Evolutionary conservation across 2,329 filamentous ascomycete species (phyloP).

Genomic region (Scleromitrula shiraiana): DNA sequence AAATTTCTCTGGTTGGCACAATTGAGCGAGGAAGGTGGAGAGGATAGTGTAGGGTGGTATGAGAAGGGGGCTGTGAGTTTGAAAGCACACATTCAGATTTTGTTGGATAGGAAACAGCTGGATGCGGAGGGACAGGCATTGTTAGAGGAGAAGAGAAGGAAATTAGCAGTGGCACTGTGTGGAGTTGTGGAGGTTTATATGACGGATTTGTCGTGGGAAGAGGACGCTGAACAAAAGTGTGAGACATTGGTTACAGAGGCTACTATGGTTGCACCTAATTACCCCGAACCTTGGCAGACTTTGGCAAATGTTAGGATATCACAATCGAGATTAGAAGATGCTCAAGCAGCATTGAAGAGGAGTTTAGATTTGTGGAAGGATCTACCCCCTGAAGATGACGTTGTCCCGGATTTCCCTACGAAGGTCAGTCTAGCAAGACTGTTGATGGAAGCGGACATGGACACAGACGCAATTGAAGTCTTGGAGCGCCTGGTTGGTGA

Average conservation of each 20-base stretch:
- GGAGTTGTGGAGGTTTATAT: conserved; percentile 96
- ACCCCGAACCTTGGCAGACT: conserved; percentile 88
- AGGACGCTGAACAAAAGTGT: conserved; percentile 81
- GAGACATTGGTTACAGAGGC: conserved; percentile 87
- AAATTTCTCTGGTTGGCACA: conserved; percentile 96
- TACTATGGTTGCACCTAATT: conserved; percentile 71
- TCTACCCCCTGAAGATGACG: conserved; percentile 60
- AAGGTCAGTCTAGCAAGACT: conserved; percentile 77
- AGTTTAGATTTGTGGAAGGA: conserved; percentile 82
- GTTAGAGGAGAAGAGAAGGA: conserved; percentile 65
- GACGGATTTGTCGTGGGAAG: conserved; percentile 93
- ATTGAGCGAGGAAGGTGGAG: conserved; percentile 63
- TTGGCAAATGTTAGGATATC: conserved; percentile 90
- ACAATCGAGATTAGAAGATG: conserved; percentile 72
- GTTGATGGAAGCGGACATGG: conserved; percentile 83
- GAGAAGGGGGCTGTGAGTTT: conserved; percentile 65
- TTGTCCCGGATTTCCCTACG: conserved; percentile 77
- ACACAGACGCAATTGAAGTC: conserved; percentile 76
- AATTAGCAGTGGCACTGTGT: conserved; percentile 86
- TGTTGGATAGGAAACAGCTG: conserved; percentile 45
- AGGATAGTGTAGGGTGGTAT: conserved; percentile 59
- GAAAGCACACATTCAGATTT: conserved; percentile 58
- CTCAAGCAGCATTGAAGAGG: conserved; percentile 65
- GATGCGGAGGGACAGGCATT: conserved; percentile 33
- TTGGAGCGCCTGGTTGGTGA: conserved; percentile 77